Conservation (phyloP, 1,284 basidiomycete species). For the Marasmius oreades region DNA sequence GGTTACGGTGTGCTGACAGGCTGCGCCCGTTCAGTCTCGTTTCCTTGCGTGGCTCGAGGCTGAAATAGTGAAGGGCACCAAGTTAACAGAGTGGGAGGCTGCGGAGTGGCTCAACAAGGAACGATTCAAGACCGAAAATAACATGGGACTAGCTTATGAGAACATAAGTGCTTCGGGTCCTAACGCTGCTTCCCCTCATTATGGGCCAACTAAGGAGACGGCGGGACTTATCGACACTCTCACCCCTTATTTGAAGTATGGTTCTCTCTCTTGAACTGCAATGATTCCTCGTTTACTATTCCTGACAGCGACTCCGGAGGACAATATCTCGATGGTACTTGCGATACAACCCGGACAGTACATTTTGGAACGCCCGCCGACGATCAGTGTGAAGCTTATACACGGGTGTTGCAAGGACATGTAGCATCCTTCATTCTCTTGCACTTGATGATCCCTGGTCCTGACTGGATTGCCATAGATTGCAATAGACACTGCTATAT, state of each 20-base stretch:
- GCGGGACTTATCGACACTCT: slow-evolving; percentile 74
- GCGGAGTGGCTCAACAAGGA: slow-evolving; percentile 81
- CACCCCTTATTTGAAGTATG: slow-evolving; percentile 87
- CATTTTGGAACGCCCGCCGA: slow-evolving; percentile 82
- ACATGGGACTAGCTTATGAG: slow-evolving; percentile 89
- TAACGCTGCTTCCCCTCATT: slow-evolving; percentile 94
- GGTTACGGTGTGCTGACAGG: slow-evolving; percentile 11
- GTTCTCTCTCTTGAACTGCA: slow-evolving; percentile 6
- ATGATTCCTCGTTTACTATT: neutral
- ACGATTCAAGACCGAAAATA: slow-evolving; percentile 70
- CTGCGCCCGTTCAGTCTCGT: slow-evolving; percentile 40
- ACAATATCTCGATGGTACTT: slow-evolving; percentile 88
- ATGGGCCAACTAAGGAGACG: slow-evolving; percentile 72
- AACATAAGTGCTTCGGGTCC: slow-evolving; percentile 90
- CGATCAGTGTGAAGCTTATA: slow-evolving; percentile 89
- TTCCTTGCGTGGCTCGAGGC: slow-evolving; percentile 93
- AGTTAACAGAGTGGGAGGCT: slow-evolving; percentile 91
- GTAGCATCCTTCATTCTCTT: slow-evolving; percentile 43
- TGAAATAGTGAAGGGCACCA: slow-evolving; percentile 69
- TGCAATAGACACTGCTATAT: slow-evolving; percentile 85
- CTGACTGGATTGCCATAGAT: slow-evolving; percentile 50
- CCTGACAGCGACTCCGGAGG: slow-evolving; percentile 77
- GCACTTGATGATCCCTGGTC: slow-evolving; percentile 2
- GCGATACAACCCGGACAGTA: slow-evolving; percentile 89
- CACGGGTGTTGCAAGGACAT: slow-evolving; percentile 94